phyloP scores from a whole-genome alignment of 306 rosid genomes.

The Cicer yamashitae region DNA sequence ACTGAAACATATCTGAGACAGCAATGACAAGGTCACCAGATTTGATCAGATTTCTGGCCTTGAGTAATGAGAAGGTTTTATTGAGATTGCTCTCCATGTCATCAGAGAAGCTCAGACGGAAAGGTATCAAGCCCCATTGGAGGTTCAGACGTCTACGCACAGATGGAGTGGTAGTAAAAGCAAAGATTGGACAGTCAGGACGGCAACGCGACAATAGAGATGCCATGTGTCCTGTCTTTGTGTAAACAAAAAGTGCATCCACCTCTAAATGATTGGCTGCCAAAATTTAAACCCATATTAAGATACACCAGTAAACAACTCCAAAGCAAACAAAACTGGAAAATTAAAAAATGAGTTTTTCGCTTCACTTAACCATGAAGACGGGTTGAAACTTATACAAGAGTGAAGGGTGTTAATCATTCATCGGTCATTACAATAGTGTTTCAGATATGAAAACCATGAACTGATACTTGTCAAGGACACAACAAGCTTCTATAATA shows the following conservation, averaged over 20 bases:
- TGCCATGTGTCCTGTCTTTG: slow-evolving; percentile 96
- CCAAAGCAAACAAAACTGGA: slow-evolving; percentile 2
- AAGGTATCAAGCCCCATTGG: slow-evolving; percentile 99
- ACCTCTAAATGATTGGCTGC: slow-evolving; percentile 94
- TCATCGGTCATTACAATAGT: slow-evolving; percentile 1
- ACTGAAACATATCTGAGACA: slow-evolving; percentile 94
- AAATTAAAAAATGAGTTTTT: background rate
- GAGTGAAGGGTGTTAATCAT: slow-evolving; percentile 23
- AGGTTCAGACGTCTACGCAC: slow-evolving; percentile 91
- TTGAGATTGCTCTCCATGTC: slow-evolving; percentile 98
- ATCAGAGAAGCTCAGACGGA: slow-evolving; percentile 87
- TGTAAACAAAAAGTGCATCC: slow-evolving; percentile 92
- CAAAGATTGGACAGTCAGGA: slow-evolving; percentile 98
- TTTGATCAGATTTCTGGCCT: slow-evolving; percentile 94
- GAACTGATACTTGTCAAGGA: slow-evolving; percentile 1
- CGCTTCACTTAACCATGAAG: slow-evolving; percentile 16
- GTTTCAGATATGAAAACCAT: slow-evolving; percentile 40
- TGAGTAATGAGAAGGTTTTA: slow-evolving; percentile 85
- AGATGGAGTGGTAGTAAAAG: slow-evolving; percentile 79
- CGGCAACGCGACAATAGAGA: slow-evolving; percentile 93
- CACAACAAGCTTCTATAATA: background rate
- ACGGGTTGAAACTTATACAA: slow-evolving; percentile 1
- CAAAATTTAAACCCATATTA: slow-evolving; percentile 45
- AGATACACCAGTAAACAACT: slow-evolving; percentile 19
- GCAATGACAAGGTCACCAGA: slow-evolving; percentile 98